phyloP scores from a whole-genome alignment of 2,329 filamentous ascomycete genomes.

The Apiospora phragmitis region DNA sequence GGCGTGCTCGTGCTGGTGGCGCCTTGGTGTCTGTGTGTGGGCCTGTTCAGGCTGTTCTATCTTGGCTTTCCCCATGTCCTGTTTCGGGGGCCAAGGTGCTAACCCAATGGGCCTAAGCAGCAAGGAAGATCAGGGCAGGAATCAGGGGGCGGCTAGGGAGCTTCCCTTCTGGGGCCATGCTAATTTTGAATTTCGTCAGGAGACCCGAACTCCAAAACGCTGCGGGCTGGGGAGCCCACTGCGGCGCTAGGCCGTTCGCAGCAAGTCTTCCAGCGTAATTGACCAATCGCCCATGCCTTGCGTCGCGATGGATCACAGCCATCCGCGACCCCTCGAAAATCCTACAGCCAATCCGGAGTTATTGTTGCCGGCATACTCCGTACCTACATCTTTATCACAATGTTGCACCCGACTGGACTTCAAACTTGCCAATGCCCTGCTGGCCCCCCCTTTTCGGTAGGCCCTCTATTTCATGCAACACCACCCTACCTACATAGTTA shows the following conservation, averaged over 20 bases:
- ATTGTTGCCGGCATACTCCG: neutral
- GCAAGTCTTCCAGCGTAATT: neutral
- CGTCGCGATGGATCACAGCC: neutral
- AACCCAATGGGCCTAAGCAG: neutral
- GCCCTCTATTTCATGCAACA: conserved; percentile 2
- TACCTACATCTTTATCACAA: neutral
- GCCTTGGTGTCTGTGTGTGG: neutral
- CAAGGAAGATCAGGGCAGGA: neutral
- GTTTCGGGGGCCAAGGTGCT: neutral
- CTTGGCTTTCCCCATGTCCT: conserved; percentile 6
- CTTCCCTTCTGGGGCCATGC: neutral
- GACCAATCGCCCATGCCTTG: neutral
- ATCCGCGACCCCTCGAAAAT: neutral
- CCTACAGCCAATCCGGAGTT: neutral
- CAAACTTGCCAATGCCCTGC: neutral
- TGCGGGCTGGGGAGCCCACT: neutral
- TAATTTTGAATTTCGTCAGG: conserved; percentile 7
- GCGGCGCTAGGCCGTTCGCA: neutral
- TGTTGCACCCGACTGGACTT: neutral
- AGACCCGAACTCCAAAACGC: neutral
- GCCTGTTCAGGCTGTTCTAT: neutral
- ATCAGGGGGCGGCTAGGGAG: neutral
- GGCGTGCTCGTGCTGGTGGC: neutral
- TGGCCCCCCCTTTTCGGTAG: neutral
- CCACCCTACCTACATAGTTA: neutral